These are phyloP conservation scores for Fusarium duplospermum DNA, from an alignment of 2,329 filamentous ascomycete genomes.

Conservation along the genomic window DNA sequence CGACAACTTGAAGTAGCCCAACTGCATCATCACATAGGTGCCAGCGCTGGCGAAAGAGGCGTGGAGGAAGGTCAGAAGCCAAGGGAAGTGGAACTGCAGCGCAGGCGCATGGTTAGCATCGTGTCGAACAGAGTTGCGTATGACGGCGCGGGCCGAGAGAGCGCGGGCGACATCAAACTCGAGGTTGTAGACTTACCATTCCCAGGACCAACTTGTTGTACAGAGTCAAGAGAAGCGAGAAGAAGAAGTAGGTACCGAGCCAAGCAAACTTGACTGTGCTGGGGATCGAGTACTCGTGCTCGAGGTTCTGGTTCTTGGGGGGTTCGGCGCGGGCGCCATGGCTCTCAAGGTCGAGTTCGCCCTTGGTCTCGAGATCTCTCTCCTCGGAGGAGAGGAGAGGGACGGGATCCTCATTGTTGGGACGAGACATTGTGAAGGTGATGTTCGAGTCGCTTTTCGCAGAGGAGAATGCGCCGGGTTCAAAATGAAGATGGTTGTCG, in stretches of 20 bases:
- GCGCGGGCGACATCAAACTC: neutral
- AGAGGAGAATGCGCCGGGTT: slow-evolving; percentile 21
- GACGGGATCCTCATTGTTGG: slow-evolving; percentile 47
- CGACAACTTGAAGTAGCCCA: slow-evolving; percentile 65
- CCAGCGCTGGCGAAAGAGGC: slow-evolving; percentile 68
- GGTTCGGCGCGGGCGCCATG: slow-evolving; percentile 44
- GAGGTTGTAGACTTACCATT: slow-evolving; percentile 51
- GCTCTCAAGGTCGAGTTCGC: slow-evolving; percentile 49
- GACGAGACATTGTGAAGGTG: slow-evolving; percentile 47
- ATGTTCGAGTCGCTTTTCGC: neutral
- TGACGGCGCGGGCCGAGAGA: neutral
- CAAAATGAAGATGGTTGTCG: slow-evolving; percentile 20
- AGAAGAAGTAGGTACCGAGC: slow-evolving; percentile 64
- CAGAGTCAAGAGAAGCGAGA: slow-evolving; percentile 61
- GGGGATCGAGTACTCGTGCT: slow-evolving; percentile 59
- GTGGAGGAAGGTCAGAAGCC: slow-evolving; percentile 70
- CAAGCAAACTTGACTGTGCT: slow-evolving; percentile 61
- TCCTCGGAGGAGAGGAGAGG: slow-evolving; percentile 48
- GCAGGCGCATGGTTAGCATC: slow-evolving; percentile 31
- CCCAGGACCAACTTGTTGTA: slow-evolving; percentile 70
- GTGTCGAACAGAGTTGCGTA: neutral
- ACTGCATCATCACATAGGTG: slow-evolving; percentile 63
- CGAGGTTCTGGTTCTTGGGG: slow-evolving; percentile 51
- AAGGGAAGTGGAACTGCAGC: slow-evolving; percentile 67
- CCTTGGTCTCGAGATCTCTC: slow-evolving; percentile 47